Base-by-base conservation (phyloP, 1,284 basidiomycete species). In the Neonothopanus nambi region DNA sequence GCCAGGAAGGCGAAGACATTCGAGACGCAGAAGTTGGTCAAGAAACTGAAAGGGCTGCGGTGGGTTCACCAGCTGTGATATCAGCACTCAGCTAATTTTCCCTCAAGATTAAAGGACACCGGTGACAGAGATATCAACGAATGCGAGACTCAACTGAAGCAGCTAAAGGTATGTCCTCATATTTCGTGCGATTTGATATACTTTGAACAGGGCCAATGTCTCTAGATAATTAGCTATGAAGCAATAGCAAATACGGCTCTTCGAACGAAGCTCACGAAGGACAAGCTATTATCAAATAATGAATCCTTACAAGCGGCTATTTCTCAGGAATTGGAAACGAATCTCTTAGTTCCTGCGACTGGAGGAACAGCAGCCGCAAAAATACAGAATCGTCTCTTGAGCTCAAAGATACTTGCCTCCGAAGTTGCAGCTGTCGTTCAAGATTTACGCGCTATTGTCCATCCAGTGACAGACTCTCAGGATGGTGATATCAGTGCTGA, bases 1-100 rank as follows among this genome's bases (percentile, higher is more conserved):
- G 81, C 84, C 45, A 97, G 93, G 74, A 93, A 89, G 67, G 85
- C 87, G 7, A 91, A 86, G 67, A 75, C 82, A 0, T 92, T 92
- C 59, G 95, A 97, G 71, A 80, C 84, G 0, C 91, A 90, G 69
- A 91, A 89, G 64, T 70, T 89, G 13, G 82, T 95, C 50, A 95
- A 94, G 75, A 89, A 85, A 71, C 72, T 95, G 54, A 95, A 90
- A 70, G 78, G 77, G 45, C 67, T 87, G 20, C 75, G 85, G 88
- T 89, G 57, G 55, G 70, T 65, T 35, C 15, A n/a, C 33, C 28
- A 45, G 51, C 18, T 15, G 23, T 8, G 35, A 40, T 17, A 7
- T 4, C 49, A 44, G n/a, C 18, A n/a, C 30, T 26, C 23, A 36
- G 12, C 20, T 8, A 20, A 18, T 23, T 18, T 33, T 45, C 17